Percentiles rank a stretch among this genome's conserved stretches.
Conservation (phyloP, 768 basidiomycete genomes). For the Mycena chlorophos region DNA sequence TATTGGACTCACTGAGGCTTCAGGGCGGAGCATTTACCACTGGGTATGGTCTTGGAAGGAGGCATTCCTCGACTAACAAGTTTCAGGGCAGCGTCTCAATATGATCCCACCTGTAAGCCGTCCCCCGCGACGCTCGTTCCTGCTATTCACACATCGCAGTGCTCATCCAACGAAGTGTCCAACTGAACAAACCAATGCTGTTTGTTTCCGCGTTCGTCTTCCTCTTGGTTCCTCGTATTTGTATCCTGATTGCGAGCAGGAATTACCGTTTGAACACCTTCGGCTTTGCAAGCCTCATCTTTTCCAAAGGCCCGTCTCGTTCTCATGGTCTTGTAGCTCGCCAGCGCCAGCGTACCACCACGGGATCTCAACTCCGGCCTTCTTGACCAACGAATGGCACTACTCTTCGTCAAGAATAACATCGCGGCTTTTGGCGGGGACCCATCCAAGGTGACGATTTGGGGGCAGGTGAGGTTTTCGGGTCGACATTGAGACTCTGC, state of each 20-base stretch:
- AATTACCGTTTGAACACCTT: constrained; percentile 62
- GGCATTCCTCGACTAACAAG: neutral
- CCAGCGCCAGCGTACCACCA: constrained; percentile 45
- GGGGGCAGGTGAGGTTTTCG: constrained; percentile 46
- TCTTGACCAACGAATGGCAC: constrained; percentile 57
- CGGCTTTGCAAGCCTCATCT: constrained; percentile 54
- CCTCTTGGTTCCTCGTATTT: neutral
- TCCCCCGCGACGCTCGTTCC: too few relatives aligned
- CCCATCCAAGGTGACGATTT: constrained; percentile 56
- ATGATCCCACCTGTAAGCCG: constrained; percentile 48
- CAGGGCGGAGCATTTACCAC: constrained; percentile 52
- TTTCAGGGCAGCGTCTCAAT: constrained; percentile 43
- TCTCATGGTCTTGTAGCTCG: constrained; percentile 33
- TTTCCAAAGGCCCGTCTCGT: neutral
- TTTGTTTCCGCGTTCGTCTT: constrained; percentile 49
- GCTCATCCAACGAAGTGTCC: constrained; percentile 49
- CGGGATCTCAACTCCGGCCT: constrained; percentile 61
- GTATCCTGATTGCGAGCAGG: constrained; percentile 26
- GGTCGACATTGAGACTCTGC: neutral
- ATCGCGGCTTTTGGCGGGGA: constrained; percentile 67
- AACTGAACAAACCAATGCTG: constrained; percentile 52
- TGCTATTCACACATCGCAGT: constrained; percentile 31
- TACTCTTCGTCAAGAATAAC: constrained; percentile 65
- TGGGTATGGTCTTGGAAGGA: neutral
- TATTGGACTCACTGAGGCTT: neutral